Evolutionary conservation across 2,329 filamentous ascomycete genomes (phyloP).

Genomic region (Mariannaea elegans): DNA sequence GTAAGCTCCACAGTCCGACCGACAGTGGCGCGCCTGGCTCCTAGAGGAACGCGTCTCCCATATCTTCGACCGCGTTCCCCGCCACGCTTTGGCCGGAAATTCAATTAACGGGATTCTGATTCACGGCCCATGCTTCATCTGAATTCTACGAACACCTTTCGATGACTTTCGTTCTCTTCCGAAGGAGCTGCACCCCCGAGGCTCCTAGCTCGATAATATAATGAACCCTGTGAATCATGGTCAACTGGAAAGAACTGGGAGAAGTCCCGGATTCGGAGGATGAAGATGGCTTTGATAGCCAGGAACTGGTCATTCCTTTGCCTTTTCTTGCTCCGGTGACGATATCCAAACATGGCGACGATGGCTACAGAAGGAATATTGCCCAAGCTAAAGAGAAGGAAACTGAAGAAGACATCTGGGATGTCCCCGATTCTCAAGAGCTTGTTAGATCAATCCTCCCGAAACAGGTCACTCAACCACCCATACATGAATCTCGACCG

Average conservation of each 20-base stretch:
- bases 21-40: conserved; percentile 22
- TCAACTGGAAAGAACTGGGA: conserved; percentile 59
- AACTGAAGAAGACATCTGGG: conserved; percentile 45
- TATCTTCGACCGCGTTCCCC: conserved; percentile 39
- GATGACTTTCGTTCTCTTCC: neutral
- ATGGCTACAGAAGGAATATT: neutral
- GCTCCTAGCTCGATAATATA: conserved; percentile 32
- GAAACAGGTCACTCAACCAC: conserved; percentile 13
- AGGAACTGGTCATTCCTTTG: conserved; percentile 33
- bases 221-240: conserved; percentile 49
- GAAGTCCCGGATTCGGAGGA: conserved; percentile 62
- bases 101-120: conserved; percentile 30
- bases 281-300: conserved; percentile 53
- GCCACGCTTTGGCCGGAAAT: conserved; percentile 27
- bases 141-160: neutral
- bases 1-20: conserved; percentile 16
- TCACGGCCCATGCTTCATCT: conserved; percentile 12
- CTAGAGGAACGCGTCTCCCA: conserved; percentile 40
- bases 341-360: neutral
- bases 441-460: neutral
- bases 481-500: conserved; percentile 13
- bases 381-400: conserved; percentile 14
- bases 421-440: conserved; percentile 47
- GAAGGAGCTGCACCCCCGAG: conserved; percentile 9
- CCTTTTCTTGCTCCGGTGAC: conserved; percentile 7